Evolutionary conservation across 1,139 yeast species (phyloP).

Genomic region (Pichia sp.): DNA sequence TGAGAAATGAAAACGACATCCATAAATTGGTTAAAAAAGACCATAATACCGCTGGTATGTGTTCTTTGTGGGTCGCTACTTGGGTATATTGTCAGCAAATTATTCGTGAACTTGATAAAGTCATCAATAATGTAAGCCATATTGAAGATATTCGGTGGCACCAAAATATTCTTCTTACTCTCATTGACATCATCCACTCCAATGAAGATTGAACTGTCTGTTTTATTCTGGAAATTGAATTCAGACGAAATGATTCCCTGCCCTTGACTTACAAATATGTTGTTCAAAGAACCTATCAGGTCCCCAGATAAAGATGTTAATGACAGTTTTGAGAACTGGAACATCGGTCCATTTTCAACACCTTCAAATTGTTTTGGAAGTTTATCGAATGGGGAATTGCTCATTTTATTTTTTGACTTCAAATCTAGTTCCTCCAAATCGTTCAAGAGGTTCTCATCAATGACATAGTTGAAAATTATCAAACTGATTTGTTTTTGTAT

Average conservation of each 20-base stretch:
- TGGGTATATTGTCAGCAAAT: slow-evolving; percentile 36
- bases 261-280: slow-evolving; percentile 56
- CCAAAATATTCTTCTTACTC: slow-evolving; percentile 61
- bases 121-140: slow-evolving; percentile 71
- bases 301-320: slow-evolving; percentile 26
- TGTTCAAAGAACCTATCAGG: slow-evolving; percentile 43
- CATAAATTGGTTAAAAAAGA: slow-evolving; percentile 66
- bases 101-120: slow-evolving; percentile 53
- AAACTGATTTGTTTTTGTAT: slow-evolving; percentile 56
- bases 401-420: slow-evolving; percentile 17
- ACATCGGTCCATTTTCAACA: slow-evolving; percentile 35
- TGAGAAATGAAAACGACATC: slow-evolving; percentile 58
- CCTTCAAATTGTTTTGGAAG: slow-evolving; percentile 21
- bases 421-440: slow-evolving; percentile 24
- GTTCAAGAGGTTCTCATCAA: slow-evolving; percentile 31
- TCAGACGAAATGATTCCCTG: slow-evolving; percentile 12
- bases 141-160: slow-evolving; percentile 73
- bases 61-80: slow-evolving; percentile 26
- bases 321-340: slow-evolving; percentile 48
- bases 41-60: slow-evolving; percentile 25
- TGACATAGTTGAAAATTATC: slow-evolving; percentile 56
- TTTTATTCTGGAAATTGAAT: slow-evolving; percentile 1
- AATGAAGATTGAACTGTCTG: slow-evolving; percentile 38
- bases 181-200: slow-evolving; percentile 47
- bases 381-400: slow-evolving; percentile 26